Base-by-base conservation (phyloP, 2,329 filamentous ascomycete genomes). In the Penicillium janthinellum region DNA sequence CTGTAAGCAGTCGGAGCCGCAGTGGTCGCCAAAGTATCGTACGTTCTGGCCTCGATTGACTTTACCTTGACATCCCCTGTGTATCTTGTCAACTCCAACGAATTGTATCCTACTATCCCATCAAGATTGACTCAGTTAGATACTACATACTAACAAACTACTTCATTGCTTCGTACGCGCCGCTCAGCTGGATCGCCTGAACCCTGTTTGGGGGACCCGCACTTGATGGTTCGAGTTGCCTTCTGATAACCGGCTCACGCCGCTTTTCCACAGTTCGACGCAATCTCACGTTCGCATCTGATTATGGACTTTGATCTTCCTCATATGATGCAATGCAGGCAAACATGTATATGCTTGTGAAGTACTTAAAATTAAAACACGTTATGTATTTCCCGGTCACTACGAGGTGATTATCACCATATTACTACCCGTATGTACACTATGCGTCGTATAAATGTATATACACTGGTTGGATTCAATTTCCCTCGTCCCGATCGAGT, bases 101-200 rank as follows among this genome's bases (percentile, higher is more conserved):
- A 8, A 31, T 31, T 31, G 28, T 5, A 31, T 31, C 28, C 28
- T 31, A 31, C 5, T 8, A 6, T 31, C 28, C 7, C 28, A 1
- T 31, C 6, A 8, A 31, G 7, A 31, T 31, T 31, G 7, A 31
- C 22, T 15, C 28, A 5, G 17, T n/a, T 28, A n/a, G 22, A 44
- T 44, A 14, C 20, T 4, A 5, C 22, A 20, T 20, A 20, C 20
- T 20, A 20, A 20, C 20, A 2, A 20, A 20, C 22, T 14, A 28
- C 42, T n/a, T n/a, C 6, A 8, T 34, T 54, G 20, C 52, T 20
- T 54, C 25, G 17, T 50, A 45, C 45, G 20, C 51, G 54, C 61
- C 61, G 54, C 38, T 44, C 28, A 44, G 17, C 44, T 55, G 61
- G 61, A 57, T 51, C 59, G 57, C 61, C 59, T 61, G 20, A 58